These are phyloP conservation scores for Epichloe sp. DNA, from an alignment of 2,329 filamentous ascomycete genomes.

Conservation along the genomic window DNA sequence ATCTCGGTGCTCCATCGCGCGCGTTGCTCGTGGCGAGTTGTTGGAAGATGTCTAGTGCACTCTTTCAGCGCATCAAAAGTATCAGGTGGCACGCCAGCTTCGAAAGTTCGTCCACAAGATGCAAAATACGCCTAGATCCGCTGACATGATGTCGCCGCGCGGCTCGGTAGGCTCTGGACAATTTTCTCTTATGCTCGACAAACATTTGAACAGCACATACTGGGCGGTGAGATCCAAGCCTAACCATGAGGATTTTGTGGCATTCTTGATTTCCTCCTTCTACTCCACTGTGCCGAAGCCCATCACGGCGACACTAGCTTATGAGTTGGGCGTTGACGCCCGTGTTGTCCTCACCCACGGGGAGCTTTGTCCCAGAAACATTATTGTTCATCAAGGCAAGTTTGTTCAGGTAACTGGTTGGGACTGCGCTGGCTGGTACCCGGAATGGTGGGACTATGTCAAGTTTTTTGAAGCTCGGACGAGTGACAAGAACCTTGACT, in stretches of 20 bases:
- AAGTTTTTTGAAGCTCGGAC: slow-evolving; percentile 21
- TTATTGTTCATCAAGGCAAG: slow-evolving; percentile 13
- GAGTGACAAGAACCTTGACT: slow-evolving; percentile 14
- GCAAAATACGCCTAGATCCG: slow-evolving; percentile 4
- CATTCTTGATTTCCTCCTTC: slow-evolving; percentile 15
- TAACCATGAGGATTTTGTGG: slow-evolving; percentile 11
- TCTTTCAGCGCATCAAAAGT: slow-evolving; percentile 12
- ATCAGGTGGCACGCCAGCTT: slow-evolving; percentile 13
- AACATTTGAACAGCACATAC: slow-evolving; percentile 15
- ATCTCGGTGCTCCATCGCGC: neutral
- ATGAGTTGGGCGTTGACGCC: slow-evolving; percentile 9
- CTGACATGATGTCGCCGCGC: neutral
- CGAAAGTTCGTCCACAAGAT: slow-evolving; percentile 15
- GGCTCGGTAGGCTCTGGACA: slow-evolving; percentile 9
- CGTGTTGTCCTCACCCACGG: slow-evolving; percentile 13
- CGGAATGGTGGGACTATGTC: slow-evolving; percentile 22
- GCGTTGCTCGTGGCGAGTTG: slow-evolving; percentile 11
- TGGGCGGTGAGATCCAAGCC: slow-evolving; percentile 14
- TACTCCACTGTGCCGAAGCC: slow-evolving; percentile 12
- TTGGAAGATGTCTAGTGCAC: slow-evolving; percentile 17
- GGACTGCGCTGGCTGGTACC: slow-evolving; percentile 20
- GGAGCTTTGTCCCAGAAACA: slow-evolving; percentile 17
- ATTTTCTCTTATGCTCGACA: slow-evolving; percentile 16
- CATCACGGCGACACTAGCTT: slow-evolving; percentile 11
- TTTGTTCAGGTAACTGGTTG: slow-evolving; percentile 17